These are phyloP conservation scores for Ilyonectria destructans DNA, from an alignment of 2,329 filamentous ascomycete species.

Conservation along the genomic window DNA sequence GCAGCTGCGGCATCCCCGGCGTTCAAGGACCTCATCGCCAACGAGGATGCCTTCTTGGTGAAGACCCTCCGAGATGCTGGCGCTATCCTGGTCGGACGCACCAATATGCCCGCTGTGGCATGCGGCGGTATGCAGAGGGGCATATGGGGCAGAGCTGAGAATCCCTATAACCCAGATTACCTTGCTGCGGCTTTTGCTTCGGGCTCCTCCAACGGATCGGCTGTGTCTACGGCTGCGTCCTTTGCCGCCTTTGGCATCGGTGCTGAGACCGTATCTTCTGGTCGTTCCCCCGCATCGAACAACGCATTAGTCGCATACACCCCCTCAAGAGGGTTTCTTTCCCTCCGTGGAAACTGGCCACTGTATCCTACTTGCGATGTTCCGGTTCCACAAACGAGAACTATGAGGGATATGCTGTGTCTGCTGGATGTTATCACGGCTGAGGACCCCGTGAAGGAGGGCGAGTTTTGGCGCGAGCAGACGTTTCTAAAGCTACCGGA, in stretches of 20 bases:
- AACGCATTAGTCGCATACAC: slow-evolving; percentile 71
- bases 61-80: slow-evolving; percentile 58
- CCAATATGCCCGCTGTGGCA: slow-evolving; percentile 72
- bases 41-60: slow-evolving; percentile 68
- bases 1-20: slow-evolving; percentile 70
- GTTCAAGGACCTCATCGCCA: slow-evolving; percentile 65
- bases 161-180: slow-evolving; percentile 69
- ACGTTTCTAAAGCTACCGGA: slow-evolving; percentile 58
- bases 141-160: slow-evolving; percentile 70
- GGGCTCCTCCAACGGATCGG: slow-evolving; percentile 72
- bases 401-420: slow-evolving; percentile 64
- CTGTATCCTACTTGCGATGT: slow-evolving; percentile 71
- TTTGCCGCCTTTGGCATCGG: slow-evolving; percentile 70
- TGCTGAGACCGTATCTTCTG: slow-evolving; percentile 70
- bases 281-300: slow-evolving; percentile 69
- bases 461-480: slow-evolving; percentile 71
- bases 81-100: slow-evolving; percentile 59
- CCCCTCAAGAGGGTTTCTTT: slow-evolving; percentile 67
- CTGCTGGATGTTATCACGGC: slow-evolving; percentile 65
- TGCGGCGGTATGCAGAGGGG: slow-evolving; percentile 73
- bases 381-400: slow-evolving; percentile 67
- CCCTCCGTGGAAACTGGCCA: slow-evolving; percentile 68
- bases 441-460: slow-evolving; percentile 57
- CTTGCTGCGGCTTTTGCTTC: slow-evolving; percentile 70
- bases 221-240: slow-evolving; percentile 64